Evolutionary conservation across 1,139 yeast species (phyloP).

Genomic region (Taiozyma onychis): DNA sequence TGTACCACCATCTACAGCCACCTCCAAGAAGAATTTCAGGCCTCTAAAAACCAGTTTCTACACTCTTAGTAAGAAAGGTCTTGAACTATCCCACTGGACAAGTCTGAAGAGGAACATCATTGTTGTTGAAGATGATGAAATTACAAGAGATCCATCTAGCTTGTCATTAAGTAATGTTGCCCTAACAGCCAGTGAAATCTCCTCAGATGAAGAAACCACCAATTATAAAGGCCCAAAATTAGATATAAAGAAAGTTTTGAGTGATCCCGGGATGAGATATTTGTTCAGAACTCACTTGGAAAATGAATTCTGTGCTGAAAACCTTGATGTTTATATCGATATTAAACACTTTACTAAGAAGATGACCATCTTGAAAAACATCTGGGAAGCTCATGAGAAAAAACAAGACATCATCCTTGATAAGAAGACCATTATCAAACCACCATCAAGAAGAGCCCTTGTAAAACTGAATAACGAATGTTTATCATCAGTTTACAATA

Average conservation of each 20-base stretch:
- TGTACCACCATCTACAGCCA: conserved; percentile 26
- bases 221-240: neutral
- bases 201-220: conserved; percentile 5
- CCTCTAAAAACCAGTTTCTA: conserved; percentile 34
- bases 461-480: conserved; percentile 46
- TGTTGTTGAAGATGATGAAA: conserved; percentile 17
- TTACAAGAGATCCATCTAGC: conserved; percentile 8
- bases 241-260: conserved; percentile 42
- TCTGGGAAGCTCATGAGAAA: conserved; percentile 22
- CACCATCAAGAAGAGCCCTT: conserved; percentile 28
- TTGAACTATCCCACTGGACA: conserved; percentile 34
- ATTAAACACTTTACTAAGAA: conserved; percentile 40
- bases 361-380: conserved; percentile 31
- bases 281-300: conserved; percentile 62
- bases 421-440: conserved; percentile 3
- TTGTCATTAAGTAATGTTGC: conserved; percentile 16
- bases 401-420: conserved; percentile 8
- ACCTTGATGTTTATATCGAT: conserved; percentile 63
- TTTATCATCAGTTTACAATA: conserved; percentile 51
- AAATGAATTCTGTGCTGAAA: conserved; percentile 67
- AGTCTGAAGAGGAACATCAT: conserved; percentile 7
- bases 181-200: conserved; percentile 3
- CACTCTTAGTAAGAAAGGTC: conserved; percentile 34
- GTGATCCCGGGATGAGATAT: conserved; percentile 75
- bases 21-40: conserved; percentile 22